phyloP scores from a whole-genome alignment of 371 early-diverging fungal species.

The Rhizopus stolonifer region DNA sequence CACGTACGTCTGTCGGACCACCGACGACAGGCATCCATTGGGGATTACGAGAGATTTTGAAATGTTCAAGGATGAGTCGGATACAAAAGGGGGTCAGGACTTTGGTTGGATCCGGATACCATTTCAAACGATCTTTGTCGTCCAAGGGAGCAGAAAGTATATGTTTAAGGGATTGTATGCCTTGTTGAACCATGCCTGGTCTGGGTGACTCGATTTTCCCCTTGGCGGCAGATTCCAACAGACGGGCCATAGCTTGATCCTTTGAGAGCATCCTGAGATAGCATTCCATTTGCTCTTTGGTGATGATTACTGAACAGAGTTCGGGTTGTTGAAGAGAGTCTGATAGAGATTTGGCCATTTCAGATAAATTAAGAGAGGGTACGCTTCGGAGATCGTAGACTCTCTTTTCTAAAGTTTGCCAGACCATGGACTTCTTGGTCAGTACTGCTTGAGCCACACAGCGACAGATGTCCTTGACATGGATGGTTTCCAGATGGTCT shows the following conservation, averaged over 20 bases:
- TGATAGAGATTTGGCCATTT: background rate
- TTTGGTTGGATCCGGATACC: constrained; percentile 12
- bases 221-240: background rate
- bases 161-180: background rate
- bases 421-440: constrained; percentile 5
- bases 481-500: constrained; percentile 14
- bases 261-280: constrained; percentile 1
- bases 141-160: background rate
- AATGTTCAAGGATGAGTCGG: constrained; percentile 4
- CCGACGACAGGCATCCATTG: background rate
- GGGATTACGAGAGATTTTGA: background rate
- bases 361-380: no score
- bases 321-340: constrained; percentile 2
- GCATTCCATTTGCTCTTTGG: constrained; percentile 5
- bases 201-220: no score
- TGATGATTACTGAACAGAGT: constrained; percentile 1
- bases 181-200: no score
- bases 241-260: background rate
- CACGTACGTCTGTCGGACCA: constrained; percentile 6
- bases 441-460: constrained; percentile 11
- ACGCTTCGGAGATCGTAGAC: constrained; percentile 12
- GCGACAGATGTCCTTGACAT: constrained; percentile 17
- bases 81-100: constrained; percentile 11
- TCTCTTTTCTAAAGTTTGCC: constrained; percentile 4
- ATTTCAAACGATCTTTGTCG: background rate